These are phyloP conservation scores for Exidia glandulosa DNA, from an alignment of 768 basidiomycete species.

Conservation along the genomic window DNA sequence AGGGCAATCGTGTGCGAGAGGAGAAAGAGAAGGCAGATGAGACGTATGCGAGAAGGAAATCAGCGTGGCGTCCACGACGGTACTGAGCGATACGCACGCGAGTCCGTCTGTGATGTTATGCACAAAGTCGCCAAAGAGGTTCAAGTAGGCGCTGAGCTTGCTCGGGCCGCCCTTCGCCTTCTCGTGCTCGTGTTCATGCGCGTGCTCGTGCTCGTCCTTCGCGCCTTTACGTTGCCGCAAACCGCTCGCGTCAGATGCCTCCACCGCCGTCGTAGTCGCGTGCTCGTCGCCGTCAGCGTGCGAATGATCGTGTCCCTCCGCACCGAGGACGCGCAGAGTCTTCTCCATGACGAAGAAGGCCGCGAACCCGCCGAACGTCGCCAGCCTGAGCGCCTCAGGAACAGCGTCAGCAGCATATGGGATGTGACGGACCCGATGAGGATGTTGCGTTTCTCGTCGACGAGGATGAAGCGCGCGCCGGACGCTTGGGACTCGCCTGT, in stretches of 20 bases:
- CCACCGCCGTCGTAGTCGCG: slow-evolving; percentile 37
- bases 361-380: slow-evolving; percentile 78
- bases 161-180: slow-evolving; percentile 8
- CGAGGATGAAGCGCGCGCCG: slow-evolving; percentile 67
- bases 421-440: slow-evolving; percentile 57
- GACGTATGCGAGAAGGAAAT: slow-evolving; percentile 5
- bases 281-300: slow-evolving; percentile 53
- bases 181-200: slow-evolving; percentile 9
- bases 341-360: slow-evolving; percentile 93
- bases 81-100: slow-evolving; percentile 44
- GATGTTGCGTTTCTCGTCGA: slow-evolving; percentile 87
- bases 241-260: slow-evolving; percentile 32
- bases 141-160: slow-evolving; percentile 73
- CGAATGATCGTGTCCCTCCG: slow-evolving; percentile 43
- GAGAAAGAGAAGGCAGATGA: too few relatives aligned
- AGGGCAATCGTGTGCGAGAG: too few relatives aligned
- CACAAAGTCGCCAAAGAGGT: slow-evolving; percentile 87
- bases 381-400: slow-evolving; percentile 35
- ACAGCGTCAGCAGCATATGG: slow-evolving; percentile 1
- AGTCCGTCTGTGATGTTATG: slow-evolving; percentile 96
- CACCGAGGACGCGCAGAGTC: slow-evolving; percentile 68
- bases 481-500: slow-evolving; percentile 75
- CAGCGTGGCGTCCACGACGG: too few relatives aligned
- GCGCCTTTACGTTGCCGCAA: slow-evolving; percentile 33
- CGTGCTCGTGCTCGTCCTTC: slow-evolving; percentile 5